Evolutionary conservation across 1,284 basidiomycete genomes (phyloP), one percentile per base, ranked within the genome.

Genomic region (Ustilago xerochloae): DNA sequence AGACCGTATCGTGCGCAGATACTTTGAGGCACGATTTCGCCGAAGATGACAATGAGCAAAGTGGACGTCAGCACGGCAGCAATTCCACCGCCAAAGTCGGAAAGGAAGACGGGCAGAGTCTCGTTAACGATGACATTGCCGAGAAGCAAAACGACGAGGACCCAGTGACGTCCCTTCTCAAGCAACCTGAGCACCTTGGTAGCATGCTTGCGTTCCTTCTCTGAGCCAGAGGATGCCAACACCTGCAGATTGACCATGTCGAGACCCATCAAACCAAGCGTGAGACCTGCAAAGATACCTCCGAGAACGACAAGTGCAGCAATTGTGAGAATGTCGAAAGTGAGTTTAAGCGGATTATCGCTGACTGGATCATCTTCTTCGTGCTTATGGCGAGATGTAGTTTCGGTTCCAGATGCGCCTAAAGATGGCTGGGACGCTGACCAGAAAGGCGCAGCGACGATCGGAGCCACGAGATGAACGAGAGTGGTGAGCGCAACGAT

Each of bases 181-280:
- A 97, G 89, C 2, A 97, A 87, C n/a, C 86, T 87, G 30, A 87
- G 77, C 4, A 87, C 87, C 60, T 84, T 86, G 12, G 84, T 78
- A 0, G 87, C 87, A 59, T 86, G 83, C 46, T 67, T 76, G 63
- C 81, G 80, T 75, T 87, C 86, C 32, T 80, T 76, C 79, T 94
- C 89, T 20, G 90, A 91, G 0, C 93, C 94, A 1, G 92, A 92
- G 0, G 90, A 88, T 0, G 92, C 87, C 24, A 96, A 87, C 0
- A 97, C 94, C 28, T 93, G 90, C 18, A 97, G 88, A 81, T 97
- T 94, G 43, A 97, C 88, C 77, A 94, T 92, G 80, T 98, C 95
- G 18, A 97, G 89, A 2, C 95, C 94, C 94, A 97, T 97, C 30
- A 97, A 87, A 6, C 93, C 94, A 20, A 97, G 89, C 0, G 94